Base-by-base conservation (phyloP, 2,329 filamentous ascomycete species). In the Aphanocladium album region DNA sequence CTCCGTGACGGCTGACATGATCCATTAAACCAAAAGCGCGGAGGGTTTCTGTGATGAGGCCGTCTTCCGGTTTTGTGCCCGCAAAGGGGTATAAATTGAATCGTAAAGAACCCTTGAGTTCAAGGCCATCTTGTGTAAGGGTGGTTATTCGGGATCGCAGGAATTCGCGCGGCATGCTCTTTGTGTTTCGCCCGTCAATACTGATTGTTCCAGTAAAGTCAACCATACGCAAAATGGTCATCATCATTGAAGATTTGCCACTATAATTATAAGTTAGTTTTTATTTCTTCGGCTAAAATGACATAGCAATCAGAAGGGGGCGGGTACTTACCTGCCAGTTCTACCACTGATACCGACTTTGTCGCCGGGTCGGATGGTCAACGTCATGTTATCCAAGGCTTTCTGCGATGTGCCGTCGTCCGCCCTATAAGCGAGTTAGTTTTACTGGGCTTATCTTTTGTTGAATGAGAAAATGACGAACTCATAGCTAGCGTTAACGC, bases 41-140 rank as follows among this genome's bases (percentile, higher is more conserved):
- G 17, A 60, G 16, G 2, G 52, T 43, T 7, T 23, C 23, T 4
- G 19, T 46, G 2, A 53, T 19, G 3, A 16, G 2, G 6, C n/a
- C 19, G 5, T 53, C 57, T 1, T 37, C 19, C 3, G 49, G 46
- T 2, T 47, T 3, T 11, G 43, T n/a, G 12, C 39, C 57, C 1
- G 30, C 21, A 27, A 58, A 62, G 17, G 60, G 60, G 14, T 43
- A 58, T 9, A 78, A 68, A 51, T 82, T 82, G 27, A 73, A 67
- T 12, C 76, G 74, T 2, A 82, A 68, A 2, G 70, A 75, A 17
- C 74, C 77, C 2, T 73, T 71, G 7, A 81, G 68, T 5, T 77
- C 68, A 50, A 79, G 71, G 0, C 77, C 71, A 33, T 81, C 78
- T 68, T 82, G 79, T 0, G 79, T 76, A 4, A 82, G 66, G 3